Conservation (phyloP, 2,329 filamentous ascomycete genomes). For the Penicillium sp. region DNA sequence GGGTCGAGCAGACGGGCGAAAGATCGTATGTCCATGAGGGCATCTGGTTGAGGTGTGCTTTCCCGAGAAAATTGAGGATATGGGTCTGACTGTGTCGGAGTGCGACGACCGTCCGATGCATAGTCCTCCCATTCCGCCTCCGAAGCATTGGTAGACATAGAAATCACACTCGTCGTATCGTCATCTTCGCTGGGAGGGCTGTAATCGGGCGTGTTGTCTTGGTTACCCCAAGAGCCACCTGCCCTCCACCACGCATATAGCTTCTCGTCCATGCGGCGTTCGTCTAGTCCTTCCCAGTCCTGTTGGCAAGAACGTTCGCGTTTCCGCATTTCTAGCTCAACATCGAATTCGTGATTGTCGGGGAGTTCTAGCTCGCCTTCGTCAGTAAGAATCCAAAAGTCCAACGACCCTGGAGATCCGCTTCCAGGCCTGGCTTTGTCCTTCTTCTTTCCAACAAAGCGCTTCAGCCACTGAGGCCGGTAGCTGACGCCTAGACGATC, state of each 20-base stretch:
- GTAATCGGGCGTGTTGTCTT: slow-evolving; percentile 78
- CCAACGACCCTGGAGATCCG: slow-evolving; percentile 30
- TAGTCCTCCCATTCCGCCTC: slow-evolving; percentile 49
- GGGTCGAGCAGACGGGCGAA: slow-evolving; percentile 80
- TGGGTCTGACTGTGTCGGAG: slow-evolving; percentile 67
- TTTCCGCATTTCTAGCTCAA: slow-evolving; percentile 71
- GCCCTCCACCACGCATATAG: slow-evolving; percentile 80
- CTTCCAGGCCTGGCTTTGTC: slow-evolving; percentile 14
- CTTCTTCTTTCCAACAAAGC: slow-evolving; percentile 29
- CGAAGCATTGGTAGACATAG: slow-evolving; percentile 51
- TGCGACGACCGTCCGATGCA: slow-evolving; percentile 52
- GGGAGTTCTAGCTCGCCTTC: slow-evolving; percentile 54
- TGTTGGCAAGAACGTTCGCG: slow-evolving; percentile 47
- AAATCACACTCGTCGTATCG: slow-evolving; percentile 77
- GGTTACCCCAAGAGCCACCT: slow-evolving; percentile 78
- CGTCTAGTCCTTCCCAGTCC: slow-evolving; percentile 47
- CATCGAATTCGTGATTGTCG: slow-evolving; percentile 63
- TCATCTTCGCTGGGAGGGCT: slow-evolving; percentile 53
- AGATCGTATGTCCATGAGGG: slow-evolving; percentile 59
- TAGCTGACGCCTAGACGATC: slow-evolving; percentile 56
- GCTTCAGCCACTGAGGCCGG: slow-evolving; percentile 59
- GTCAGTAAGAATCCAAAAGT: slow-evolving; percentile 52
- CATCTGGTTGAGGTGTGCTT: slow-evolving; percentile 55
- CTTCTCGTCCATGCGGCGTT: slow-evolving; percentile 64
- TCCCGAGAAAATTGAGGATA: slow-evolving; percentile 39